Base-by-base conservation (phyloP, 2,329 filamentous ascomycete species). In the Eutypa lata region DNA sequence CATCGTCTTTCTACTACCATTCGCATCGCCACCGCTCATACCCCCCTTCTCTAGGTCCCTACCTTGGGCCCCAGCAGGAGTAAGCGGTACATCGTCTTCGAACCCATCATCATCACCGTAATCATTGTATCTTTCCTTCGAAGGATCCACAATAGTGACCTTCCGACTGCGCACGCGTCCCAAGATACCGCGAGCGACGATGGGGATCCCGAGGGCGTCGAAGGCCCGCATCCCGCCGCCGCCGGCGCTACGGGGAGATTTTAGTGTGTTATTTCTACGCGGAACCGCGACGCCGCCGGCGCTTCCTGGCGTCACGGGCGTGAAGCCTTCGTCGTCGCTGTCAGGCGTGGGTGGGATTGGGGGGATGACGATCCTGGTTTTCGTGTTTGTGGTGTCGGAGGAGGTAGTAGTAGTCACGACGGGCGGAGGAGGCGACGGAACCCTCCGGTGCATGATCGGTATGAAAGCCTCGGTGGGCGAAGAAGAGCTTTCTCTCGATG, bases 191-290 rank as follows among this genome's bases (percentile, higher is more conserved):
- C 42, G 19, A 4, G 14, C 42, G 22, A 2, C 42, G 21, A 64
- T 48, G 13, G 65, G 56, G 47, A 69, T 68, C 1, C 67, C 67
- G 11, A 69, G 59, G 2, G 63, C 65, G 46, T 69, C 65, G 5
- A 61, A 60, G 8, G 65, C 61, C 14, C 64, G 54, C 26, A 61
- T 61, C 0, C 58, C 59, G 3, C 49, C 55, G 31, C 59, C 55
- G 40, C 50, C 57, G 48, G 57, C 54, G 35, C 58, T 53, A 31
- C 49, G 53, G 21, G 60, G 65, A 0, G 52, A 55, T 26, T 53
- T 59, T 2, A 54, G 35, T 31, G 53, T 44, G 11, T 31, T 31
- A 10, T 10, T 31, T 5, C 26, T 31, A 10, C 26, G 26, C 26
- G n/a, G n/a, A n/a, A n/a, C n/a, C n/a, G n/a, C 26, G 26, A 31